Evolutionary conservation across 805 yeast species (phyloP), one percentile per base, ranked within the genome.

Genomic region (Saccharomycopsis sp.): DNA sequence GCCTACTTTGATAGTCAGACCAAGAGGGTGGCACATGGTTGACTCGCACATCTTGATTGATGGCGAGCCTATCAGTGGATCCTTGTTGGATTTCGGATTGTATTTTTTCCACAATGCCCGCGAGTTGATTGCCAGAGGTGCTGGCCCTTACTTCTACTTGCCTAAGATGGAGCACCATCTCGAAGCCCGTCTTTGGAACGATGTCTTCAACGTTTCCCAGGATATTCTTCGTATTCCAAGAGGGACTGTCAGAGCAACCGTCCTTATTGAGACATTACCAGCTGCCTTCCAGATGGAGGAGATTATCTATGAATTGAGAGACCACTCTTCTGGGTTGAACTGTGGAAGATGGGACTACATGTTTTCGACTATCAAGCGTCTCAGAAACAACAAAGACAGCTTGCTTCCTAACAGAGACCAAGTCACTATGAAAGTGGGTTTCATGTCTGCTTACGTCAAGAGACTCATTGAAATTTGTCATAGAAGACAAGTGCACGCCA

Each of bases 321-420:
- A 82, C 54, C 95, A 87, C 71, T 84, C 87, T 56, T 79, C 87
- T 8, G 95, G 94, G 57, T 78, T 87, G 71, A 87, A 87, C 74
- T 87, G 94, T 78, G 95, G 95, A 65, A 80, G 95, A 74, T 87
- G 94, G 92, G 95, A 87, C 72, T 87, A 87, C 73, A 87, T 87
- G 72, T 87, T 87, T 74, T 83, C 89, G 44, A 85, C 89, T 62
- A 86, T 87, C 70, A 87, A 87, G 72, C 77, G 87, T 50, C 78
- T 87, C 64, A 80, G 91, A 73, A 85, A 84, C 72, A 80, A 82
- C 66, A 79, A 82, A 55, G 79, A 79, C 51, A 84, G 82, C 67
- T 77, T 87, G 59, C 74, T 87, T 62, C 94, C 95, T n/a, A 87
- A 87, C 74, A 77, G 95, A 71, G 82, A 83, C 58, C 86, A 79